phyloP scores from a whole-genome alignment of 140 eudicot species.

The Cichorium intybus region DNA sequence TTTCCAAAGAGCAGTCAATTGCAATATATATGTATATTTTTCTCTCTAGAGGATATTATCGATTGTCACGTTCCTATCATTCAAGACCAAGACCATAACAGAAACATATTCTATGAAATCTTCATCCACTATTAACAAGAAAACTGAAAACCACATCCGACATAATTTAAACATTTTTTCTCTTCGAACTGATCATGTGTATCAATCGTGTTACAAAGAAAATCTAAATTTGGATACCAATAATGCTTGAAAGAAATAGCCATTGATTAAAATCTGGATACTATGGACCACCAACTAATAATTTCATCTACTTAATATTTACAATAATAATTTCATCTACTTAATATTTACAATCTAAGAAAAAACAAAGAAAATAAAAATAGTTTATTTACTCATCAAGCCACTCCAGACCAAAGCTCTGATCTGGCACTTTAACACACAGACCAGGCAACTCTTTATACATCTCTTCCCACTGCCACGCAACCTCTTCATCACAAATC shows the following conservation, averaged over 20 bases:
- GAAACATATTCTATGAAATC: background rate
- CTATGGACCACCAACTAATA: too few relatives aligned
- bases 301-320: conserved; percentile 12
- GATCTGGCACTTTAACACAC: conserved; percentile 61
- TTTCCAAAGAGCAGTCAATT: too few relatives aligned
- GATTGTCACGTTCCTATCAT: conserved; percentile 14
- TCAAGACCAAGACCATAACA: background rate
- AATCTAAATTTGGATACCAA: too few relatives aligned
- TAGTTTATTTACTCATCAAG: conserved; percentile 41
- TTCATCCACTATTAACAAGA: background rate
- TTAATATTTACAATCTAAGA: conserved; percentile 18
- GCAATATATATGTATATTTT: too few relatives aligned
- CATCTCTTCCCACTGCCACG: conserved; percentile 57
- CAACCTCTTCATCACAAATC: conserved; percentile 69
- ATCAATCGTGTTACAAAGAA: background rate
- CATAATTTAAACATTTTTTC: background rate
- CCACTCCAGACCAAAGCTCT: conserved; percentile 65
- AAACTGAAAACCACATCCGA: too few relatives aligned
- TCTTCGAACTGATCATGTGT: background rate
- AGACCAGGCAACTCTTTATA: conserved; percentile 44
- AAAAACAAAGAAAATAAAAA: background rate
- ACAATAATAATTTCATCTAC: conserved; percentile 1
- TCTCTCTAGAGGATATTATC: conserved; percentile 1
- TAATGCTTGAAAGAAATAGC: background rate
- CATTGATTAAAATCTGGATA: background rate